Percentiles rank a stretch among this genome's conserved stretches.
These are phyloP conservation scores for Platanthera guangdongensis DNA, from an alignment of 106 monocot species.

Conservation along the genomic window DNA sequence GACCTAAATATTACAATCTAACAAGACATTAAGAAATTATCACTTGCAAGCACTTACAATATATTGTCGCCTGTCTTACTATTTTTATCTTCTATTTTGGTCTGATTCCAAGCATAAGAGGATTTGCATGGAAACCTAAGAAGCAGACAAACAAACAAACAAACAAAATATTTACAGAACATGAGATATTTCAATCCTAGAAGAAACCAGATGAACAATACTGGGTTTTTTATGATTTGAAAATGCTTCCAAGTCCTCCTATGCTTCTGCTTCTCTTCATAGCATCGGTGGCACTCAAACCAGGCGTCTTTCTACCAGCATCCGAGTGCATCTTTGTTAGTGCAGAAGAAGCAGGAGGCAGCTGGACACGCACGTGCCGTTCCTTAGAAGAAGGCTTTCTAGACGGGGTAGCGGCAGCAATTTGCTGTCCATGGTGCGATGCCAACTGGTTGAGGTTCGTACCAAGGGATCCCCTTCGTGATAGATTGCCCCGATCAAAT, in stretches of 20 bases:
- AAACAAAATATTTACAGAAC: no score
- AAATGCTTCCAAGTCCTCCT: background rate
- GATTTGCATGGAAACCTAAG: no score
- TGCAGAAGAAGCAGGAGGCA: conserved; percentile 12
- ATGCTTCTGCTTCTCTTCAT: conserved; percentile 3
- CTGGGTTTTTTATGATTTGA: background rate
- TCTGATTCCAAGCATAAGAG: no score
- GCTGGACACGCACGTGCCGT: conserved; percentile 3
- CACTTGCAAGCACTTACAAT: no score
- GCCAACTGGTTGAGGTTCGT: conserved; percentile 14
- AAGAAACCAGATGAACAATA: no score
- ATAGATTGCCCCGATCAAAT: conserved; percentile 7
- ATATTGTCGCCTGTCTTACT: no score
- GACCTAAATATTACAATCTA: no score
- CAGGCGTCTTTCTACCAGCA: background rate
- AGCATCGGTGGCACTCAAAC: background rate
- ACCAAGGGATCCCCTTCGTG: conserved; percentile 11
- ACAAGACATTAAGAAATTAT: no score
- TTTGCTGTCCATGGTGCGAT: conserved; percentile 10
- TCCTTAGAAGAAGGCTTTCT: conserved; percentile 14
- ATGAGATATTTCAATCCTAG: no score
- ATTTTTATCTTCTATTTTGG: no score
- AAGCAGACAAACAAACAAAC: no score
- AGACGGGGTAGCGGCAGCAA: conserved; percentile 3
- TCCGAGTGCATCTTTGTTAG: background rate